Conservation (phyloP, 148 eudicot species). For the Persicaria tinctoria region DNA sequence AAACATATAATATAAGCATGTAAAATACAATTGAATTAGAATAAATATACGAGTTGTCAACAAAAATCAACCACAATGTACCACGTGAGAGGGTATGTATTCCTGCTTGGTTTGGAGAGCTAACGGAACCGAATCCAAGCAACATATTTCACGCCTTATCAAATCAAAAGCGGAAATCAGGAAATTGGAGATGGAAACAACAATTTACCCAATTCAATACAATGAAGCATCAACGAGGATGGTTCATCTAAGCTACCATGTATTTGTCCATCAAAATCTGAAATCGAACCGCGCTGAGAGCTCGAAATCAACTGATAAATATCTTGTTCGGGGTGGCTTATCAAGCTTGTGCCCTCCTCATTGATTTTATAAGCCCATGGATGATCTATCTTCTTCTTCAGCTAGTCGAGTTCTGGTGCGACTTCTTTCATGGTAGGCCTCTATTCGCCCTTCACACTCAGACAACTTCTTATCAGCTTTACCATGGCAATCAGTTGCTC, state of each 20-base stretch:
- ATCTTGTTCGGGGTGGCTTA: background rate
- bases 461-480: background rate
- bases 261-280: background rate
- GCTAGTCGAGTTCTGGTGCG: background rate
- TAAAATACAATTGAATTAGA: too few relatives aligned
- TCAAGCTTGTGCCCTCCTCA: background rate
- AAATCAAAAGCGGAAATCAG: too few relatives aligned
- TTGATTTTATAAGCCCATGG: background rate
- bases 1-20: too few relatives aligned
- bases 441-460: background rate
- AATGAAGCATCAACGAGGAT: background rate
- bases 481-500: background rate
- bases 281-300: background rate
- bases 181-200: too few relatives aligned
- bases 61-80: too few relatives aligned
- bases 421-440: constrained; percentile 11
- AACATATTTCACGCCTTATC: too few relatives aligned
- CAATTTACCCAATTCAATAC: background rate
- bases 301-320: background rate
- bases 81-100: background rate
- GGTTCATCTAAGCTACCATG: background rate
- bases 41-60: too few relatives aligned
- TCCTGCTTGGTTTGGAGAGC: background rate
- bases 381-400: background rate
- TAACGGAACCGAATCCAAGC: too few relatives aligned